A percentile compares a stretch with the other conserved stretches of the same genome.
Evolutionary conservation across 495 filamentous ascomycete genomes (phyloP).

Genomic region (Xylaria longipes): DNA sequence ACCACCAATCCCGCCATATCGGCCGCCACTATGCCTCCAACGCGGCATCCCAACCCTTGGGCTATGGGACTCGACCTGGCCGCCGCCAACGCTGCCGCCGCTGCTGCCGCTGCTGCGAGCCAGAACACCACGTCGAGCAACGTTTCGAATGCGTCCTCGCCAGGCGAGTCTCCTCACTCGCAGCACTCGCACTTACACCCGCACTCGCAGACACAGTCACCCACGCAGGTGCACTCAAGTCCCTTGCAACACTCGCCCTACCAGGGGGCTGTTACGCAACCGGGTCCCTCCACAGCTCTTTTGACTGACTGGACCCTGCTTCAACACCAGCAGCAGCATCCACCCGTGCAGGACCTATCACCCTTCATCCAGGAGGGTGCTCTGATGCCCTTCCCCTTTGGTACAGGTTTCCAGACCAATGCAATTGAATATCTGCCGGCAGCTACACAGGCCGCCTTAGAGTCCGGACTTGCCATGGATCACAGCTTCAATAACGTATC

Average conservation of each 20-base stretch:
- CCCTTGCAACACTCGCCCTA: conserved; percentile 57
- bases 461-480: conserved; percentile 69
- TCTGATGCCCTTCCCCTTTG: conserved; percentile 56
- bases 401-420: conserved; percentile 57
- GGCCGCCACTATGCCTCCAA: conserved; percentile 52
- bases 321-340: conserved; percentile 55
- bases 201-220: conserved; percentile 44
- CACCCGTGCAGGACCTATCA: conserved; percentile 56
- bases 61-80: conserved; percentile 52
- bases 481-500: conserved; percentile 66
- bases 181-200: conserved; percentile 25
- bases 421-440: conserved; percentile 75
- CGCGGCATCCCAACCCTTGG: conserved; percentile 51
- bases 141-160: conserved; percentile 49
- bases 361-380: conserved; percentile 58
- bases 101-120: conserved; percentile 21
- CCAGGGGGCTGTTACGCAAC: conserved; percentile 47
- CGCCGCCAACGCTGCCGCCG: conserved; percentile 40
- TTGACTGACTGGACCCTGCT: conserved; percentile 60
- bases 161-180: conserved; percentile 55
- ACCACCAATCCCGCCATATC: conserved; percentile 48
- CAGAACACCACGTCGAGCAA: conserved; percentile 50
- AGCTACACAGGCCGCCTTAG: conserved; percentile 69
- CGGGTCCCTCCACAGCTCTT: conserved; percentile 49
- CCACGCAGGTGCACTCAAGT: conserved; percentile 49